A percentile compares a stretch with the other conserved stretches of the same genome.
These are phyloP conservation scores for Geotrichum histeridarum DNA, from an alignment of 1,139 yeast genomes.

Conservation along the genomic window DNA sequence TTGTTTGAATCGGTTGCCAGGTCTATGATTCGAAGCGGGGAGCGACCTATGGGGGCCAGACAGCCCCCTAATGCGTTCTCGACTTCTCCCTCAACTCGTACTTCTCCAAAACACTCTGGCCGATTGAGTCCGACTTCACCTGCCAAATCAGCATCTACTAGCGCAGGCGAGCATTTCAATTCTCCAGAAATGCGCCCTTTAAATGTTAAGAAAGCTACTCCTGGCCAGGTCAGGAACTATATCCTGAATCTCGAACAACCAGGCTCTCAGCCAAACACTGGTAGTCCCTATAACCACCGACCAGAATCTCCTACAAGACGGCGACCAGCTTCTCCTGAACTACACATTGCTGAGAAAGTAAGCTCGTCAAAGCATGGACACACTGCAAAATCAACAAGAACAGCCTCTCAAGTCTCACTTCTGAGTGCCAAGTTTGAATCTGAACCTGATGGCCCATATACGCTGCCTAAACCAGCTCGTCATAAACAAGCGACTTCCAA, in stretches of 20 bases:
- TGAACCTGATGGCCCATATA: not conserved
- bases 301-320: not conserved
- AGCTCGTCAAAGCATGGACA: too few relatives aligned
- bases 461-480: not conserved
- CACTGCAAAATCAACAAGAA: not conserved
- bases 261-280: not conserved
- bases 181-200: not conserved
- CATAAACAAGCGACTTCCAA: not conserved
- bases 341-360: not conserved
- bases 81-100: not conserved
- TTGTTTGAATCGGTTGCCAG: not conserved
- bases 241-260: constrained; percentile 7
- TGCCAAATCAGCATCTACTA: not conserved
- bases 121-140: not conserved
- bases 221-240: constrained; percentile 10
- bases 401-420: constrained; percentile 9
- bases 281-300: constrained; percentile 5
- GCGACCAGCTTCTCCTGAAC: not conserved
- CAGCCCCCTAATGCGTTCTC: constrained; percentile 4
- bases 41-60: constrained; percentile 13
- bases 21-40: constrained; percentile 10
- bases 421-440: constrained; percentile 16
- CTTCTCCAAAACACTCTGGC: not conserved
- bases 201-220: not conserved
- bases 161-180: not conserved